phyloP scores from a whole-genome alignment of 1,139 yeast species.

The Pichia sp. region DNA sequence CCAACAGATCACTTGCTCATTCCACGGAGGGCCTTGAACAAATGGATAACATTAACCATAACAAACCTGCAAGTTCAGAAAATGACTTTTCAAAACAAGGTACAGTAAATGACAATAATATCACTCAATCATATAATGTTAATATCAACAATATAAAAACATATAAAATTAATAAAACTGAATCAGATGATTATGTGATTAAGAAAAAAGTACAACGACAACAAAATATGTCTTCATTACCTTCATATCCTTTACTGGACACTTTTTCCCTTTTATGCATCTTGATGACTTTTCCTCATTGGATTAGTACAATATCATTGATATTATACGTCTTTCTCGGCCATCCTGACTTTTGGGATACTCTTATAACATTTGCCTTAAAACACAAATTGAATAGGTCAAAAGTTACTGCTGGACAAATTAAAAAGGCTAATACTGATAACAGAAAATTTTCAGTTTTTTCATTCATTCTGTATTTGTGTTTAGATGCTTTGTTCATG shows the following conservation, averaged over 20 bases:
- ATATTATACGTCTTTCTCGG: conserved; percentile 38
- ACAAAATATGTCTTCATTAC: conserved; percentile 12
- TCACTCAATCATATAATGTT: background rate
- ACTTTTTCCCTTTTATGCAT: conserved; percentile 28
- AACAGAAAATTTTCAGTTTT: conserved; percentile 22
- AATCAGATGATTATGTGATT: background rate
- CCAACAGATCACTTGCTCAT: background rate
- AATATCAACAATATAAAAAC: background rate
- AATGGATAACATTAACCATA: background rate
- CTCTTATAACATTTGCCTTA: conserved; percentile 34
- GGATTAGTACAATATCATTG: conserved; percentile 36
- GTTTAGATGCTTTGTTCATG: conserved; percentile 20
- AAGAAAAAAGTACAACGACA: background rate
- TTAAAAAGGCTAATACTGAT: background rate
- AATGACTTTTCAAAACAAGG: background rate
- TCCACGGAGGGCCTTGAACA: background rate
- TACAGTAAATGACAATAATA: background rate
- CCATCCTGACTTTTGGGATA: conserved; percentile 38
- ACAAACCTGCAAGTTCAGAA: background rate
- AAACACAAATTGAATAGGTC: conserved; percentile 21
- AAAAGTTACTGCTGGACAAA: background rate
- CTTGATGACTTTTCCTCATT: conserved; percentile 26
- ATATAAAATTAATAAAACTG: background rate
- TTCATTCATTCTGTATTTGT: conserved; percentile 30
- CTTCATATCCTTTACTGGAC: conserved; percentile 26